Conservation (phyloP, 176 grass and related monocot genomes). For the Oryza glaberrima region DNA sequence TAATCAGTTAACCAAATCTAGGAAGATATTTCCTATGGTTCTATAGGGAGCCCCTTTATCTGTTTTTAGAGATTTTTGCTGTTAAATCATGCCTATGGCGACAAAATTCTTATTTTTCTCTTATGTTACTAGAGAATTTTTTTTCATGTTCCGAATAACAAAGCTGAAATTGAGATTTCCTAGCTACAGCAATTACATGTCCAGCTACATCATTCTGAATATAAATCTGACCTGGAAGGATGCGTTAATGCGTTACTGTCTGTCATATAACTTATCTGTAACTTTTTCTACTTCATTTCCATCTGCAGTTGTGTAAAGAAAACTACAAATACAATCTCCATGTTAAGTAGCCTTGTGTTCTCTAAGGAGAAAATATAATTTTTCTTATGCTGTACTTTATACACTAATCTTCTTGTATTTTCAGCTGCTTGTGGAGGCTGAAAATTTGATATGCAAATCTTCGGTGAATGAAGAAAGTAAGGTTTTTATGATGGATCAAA, state of each 20-base stretch:
- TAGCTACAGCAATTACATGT: conserved; percentile 5
- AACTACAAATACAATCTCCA: conserved; percentile 12
- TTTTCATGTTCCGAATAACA: background rate
- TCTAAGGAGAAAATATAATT: conserved; percentile 5
- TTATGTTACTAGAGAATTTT: conserved; percentile 24
- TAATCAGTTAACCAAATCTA: background rate
- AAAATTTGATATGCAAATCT: conserved; percentile 70
- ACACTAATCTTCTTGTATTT: conserved; percentile 59
- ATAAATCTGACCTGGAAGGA: conserved; percentile 1
- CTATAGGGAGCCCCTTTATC: conserved; percentile 7
- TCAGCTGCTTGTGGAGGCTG: conserved; percentile 91
- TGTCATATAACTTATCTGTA: conserved; percentile 5
- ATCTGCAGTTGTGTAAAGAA: background rate
- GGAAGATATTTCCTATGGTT: conserved; percentile 25
- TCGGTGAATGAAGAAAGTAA: conserved; percentile 59
- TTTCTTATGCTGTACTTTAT: conserved; percentile 28
- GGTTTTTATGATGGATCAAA: conserved; percentile 70
- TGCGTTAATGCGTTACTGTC: conserved; percentile 11
- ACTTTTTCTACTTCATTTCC: conserved; percentile 26
- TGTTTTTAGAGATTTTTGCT: background rate
- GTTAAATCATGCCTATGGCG: conserved; percentile 13
- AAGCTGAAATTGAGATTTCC: background rate
- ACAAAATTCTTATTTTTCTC: conserved; percentile 7
- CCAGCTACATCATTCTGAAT: conserved; percentile 29
- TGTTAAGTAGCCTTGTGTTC: background rate